Evolutionary conservation across 805 yeast genomes (phyloP).

Genomic region (Wickerhamomyces silvicola): DNA sequence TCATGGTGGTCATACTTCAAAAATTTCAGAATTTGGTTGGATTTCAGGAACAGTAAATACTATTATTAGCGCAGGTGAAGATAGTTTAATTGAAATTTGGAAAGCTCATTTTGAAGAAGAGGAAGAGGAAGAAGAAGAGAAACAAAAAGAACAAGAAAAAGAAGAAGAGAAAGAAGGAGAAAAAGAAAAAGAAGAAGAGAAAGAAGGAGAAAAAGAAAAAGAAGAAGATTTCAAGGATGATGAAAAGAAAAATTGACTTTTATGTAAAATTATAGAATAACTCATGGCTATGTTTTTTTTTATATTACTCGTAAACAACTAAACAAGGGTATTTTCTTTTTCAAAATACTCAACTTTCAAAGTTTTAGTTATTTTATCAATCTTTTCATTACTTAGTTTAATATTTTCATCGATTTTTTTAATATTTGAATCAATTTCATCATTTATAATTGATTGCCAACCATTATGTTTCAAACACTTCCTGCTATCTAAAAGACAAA

Average conservation of each 20-base stretch:
- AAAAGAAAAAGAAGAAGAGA: constrained; percentile 5
- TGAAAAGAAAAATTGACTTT: too few relatives aligned
- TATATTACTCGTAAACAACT: neutral
- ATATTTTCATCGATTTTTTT: constrained; percentile 20
- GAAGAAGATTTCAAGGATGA: constrained; percentile 1
- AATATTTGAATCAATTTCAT: constrained; percentile 30
- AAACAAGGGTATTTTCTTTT: neutral
- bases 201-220: constrained; percentile 1
- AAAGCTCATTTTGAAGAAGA: constrained; percentile 33
- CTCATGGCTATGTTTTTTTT: neutral
- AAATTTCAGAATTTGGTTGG: constrained; percentile 62
- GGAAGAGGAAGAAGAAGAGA: constrained; percentile 36
- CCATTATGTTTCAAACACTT: constrained; percentile 52
- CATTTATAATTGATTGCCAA: constrained; percentile 34
- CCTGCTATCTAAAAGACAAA: constrained; percentile 48
- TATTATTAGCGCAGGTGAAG: constrained; percentile 67
- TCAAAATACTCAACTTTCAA: constrained; percentile 33
- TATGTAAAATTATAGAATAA: neutral
- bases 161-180: constrained; percentile 9
- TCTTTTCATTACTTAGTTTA: constrained; percentile 19
- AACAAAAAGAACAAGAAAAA: constrained; percentile 13
- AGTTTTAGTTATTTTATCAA: constrained; percentile 27
- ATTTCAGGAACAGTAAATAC: constrained; percentile 55
- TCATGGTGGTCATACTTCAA: constrained; percentile 82
- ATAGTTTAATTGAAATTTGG: constrained; percentile 72